Base-by-base conservation (phyloP, 2,329 filamentous ascomycete species). In the Stachybotrys echinatus region DNA sequence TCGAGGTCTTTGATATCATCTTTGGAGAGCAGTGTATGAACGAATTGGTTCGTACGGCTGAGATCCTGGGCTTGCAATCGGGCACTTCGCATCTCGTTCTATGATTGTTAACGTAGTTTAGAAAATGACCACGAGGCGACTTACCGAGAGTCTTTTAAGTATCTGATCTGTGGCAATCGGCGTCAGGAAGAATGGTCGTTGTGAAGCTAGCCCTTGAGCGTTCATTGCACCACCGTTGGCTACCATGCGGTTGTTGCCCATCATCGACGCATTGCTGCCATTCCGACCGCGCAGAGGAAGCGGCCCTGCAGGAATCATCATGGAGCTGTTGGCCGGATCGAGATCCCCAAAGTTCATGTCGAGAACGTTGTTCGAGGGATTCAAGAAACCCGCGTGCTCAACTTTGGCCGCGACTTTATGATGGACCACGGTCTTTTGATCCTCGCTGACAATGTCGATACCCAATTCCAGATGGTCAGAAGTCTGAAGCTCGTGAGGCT, bases 331-430 rank as follows among this genome's bases (percentile, higher is more conserved):
- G 21, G 88, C 82, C 4, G 89, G 88, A 63, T 96, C 91, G 23
- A 97, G 76, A 61, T 97, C 92, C 44, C 90, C 90, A 72, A 96
- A 95, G 61, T 87, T 95, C 73, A 96, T 84, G 63, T 96, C 91
- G 58, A 95, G 70, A 44, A 92, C 81, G 62, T 88, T 95, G 59
- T 81, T 88, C 8, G 84, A 81, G 12, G 85, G 80, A 42, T 80
- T 85, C 55, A 92, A 81, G 55, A 92, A 87, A 6, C 94, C 94
- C 38, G 94, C 91, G 71, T 96, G 90, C 67, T 99, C 94, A 50
- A 99, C 91, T 65, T 95, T 95, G 50, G 94, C 92, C 19, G 92
- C 92, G 45, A 99, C 94, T 65, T 99, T 99, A 74, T 97, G 94
- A 65, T 99, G 94, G 14, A 99, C 92, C 23, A 99, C 91, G 0